Conservation (phyloP, 331 rosid genomes). For the Acacia concinna region DNA sequence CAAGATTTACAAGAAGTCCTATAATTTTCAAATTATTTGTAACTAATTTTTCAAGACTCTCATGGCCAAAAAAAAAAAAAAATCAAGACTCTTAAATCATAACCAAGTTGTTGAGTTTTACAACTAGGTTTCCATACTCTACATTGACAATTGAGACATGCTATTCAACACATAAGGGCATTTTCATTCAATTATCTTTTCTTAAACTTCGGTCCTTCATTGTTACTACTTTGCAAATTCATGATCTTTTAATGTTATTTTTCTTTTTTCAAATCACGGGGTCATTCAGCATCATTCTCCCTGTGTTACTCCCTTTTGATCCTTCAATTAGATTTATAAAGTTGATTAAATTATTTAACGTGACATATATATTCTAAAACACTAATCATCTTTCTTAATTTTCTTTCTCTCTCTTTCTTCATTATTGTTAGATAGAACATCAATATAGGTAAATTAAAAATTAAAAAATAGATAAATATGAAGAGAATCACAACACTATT, state of each 20-base stretch:
- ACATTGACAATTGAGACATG: not conserved
- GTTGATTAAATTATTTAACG: no score
- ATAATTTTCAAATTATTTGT: not conserved
- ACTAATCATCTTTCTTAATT: rapidly evolving
- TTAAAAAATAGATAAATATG: no score
- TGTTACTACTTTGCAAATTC: not conserved
- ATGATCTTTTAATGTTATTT: not conserved
- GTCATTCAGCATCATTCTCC: not conserved
- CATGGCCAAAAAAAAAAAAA: no score
- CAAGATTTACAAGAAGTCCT: not conserved
- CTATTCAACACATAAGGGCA: not conserved
- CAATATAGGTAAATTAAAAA: no score
- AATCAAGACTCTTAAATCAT: no score
- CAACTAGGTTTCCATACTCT: not conserved
- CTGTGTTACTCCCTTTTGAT: no score
- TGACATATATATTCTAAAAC: no score
- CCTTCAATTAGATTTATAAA: no score
- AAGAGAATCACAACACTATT: no score
- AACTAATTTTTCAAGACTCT: not conserved
- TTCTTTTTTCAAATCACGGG: not conserved
- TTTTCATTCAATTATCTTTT: not conserved
- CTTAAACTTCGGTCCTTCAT: not conserved
- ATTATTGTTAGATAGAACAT: no score
- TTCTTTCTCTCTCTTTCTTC: no score
- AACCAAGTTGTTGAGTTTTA: not conserved